phyloP scores from a whole-genome alignment of 208 protist species.

The Acanthamoeba quina region DNA sequence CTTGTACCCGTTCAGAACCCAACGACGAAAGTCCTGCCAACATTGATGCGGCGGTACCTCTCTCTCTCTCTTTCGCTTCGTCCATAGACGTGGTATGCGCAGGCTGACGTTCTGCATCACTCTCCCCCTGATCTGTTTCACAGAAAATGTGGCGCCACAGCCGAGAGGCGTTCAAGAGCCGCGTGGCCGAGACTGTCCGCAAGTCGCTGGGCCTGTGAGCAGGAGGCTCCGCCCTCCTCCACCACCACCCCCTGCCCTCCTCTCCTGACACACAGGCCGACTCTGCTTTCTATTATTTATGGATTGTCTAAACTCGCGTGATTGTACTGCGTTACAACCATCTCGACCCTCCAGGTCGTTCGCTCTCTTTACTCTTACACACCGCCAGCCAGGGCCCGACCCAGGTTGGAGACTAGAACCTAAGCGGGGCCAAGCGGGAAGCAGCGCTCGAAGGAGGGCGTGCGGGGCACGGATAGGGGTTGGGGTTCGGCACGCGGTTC shows the following conservation, averaged over 20 bases:
- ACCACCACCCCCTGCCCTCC: too few relatives aligned
- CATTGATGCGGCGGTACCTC: slow-evolving; percentile 88
- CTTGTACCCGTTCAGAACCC: slow-evolving; percentile 77
- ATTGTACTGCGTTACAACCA: too few relatives aligned
- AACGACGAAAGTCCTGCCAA: slow-evolving; percentile 94
- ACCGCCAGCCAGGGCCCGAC: neutral
- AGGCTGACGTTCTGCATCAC: neutral
- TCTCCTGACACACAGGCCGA: too few relatives aligned
- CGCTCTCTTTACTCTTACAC: too few relatives aligned
- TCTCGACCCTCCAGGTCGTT: too few relatives aligned
- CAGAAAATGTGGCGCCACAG: slow-evolving; percentile 82
- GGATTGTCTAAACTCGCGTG: too few relatives aligned
- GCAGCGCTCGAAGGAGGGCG: neutral
- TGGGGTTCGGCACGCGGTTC: slow-evolving; percentile 3
- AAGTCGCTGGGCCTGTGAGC: slow-evolving; percentile 74
- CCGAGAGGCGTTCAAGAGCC: slow-evolving; percentile 84
- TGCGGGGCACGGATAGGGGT: neutral
- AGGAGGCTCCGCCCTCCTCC: too few relatives aligned
- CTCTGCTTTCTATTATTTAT: too few relatives aligned
- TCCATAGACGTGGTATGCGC: neutral
- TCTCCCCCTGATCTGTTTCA: neutral
- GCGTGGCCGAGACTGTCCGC: slow-evolving; percentile 80
- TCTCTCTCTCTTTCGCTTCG: neutral
- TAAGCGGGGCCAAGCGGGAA: neutral
- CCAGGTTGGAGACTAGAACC: neutral